Percentiles rank a stretch among this genome's conserved stretches.
Evolutionary conservation across 2,329 filamentous ascomycete genomes (phyloP).

Genomic region (Microdochium bolleyi): DNA sequence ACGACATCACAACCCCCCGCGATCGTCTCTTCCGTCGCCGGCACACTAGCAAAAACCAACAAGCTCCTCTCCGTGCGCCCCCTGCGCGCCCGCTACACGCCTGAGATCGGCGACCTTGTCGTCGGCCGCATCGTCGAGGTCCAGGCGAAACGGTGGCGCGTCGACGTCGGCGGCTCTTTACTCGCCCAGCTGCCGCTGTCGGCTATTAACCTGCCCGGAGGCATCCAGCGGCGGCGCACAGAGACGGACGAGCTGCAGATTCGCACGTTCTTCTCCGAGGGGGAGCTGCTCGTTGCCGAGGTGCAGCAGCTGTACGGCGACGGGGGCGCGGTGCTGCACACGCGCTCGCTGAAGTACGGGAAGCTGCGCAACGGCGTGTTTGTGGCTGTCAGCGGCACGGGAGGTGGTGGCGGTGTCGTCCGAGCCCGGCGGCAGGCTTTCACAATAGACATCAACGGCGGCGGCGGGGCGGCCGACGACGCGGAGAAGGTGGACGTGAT

Average conservation of each 20-base stretch:
- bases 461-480: slow-evolving; percentile 22
- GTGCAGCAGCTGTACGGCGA: slow-evolving; percentile 85
- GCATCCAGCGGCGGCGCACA: slow-evolving; percentile 83
- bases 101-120: slow-evolving; percentile 93
- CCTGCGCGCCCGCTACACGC: slow-evolving; percentile 84
- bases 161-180: slow-evolving; percentile 83
- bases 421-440: slow-evolving; percentile 80
- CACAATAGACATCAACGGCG: slow-evolving; percentile 54
- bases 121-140: slow-evolving; percentile 92
- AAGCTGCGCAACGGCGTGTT: slow-evolving; percentile 94
- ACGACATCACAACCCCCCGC: slow-evolving; percentile 51
- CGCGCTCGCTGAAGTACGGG: slow-evolving; percentile 83
- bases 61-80: slow-evolving; percentile 90
- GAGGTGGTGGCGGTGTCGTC: slow-evolving; percentile 80
- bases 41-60: slow-evolving; percentile 87
- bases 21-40: slow-evolving; percentile 86
- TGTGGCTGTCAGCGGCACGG: slow-evolving; percentile 70
- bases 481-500: slow-evolving; percentile 72
- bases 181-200: slow-evolving; percentile 79
- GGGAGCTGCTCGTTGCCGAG: slow-evolving; percentile 88
- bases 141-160: slow-evolving; percentile 88
- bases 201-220: slow-evolving; percentile 90
- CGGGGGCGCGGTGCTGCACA: slow-evolving; percentile 82
- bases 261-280: slow-evolving; percentile 92
- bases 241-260: slow-evolving; percentile 97